phyloP scores from a whole-genome alignment of 352 stramenopile species.

The Pythium dissotocum region DNA sequence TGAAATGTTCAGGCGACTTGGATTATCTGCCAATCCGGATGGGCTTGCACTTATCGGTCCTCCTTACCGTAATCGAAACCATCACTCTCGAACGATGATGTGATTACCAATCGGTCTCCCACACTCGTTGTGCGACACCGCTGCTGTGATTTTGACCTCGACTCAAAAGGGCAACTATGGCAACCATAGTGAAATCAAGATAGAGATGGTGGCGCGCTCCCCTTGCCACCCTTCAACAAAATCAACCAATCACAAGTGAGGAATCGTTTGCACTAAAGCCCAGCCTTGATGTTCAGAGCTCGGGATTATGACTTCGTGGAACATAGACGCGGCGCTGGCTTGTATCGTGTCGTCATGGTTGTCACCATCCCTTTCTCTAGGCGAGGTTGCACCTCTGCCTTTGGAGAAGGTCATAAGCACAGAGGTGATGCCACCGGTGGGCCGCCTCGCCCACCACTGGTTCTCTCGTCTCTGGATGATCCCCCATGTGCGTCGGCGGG shows the following conservation, averaged over 20 bases:
- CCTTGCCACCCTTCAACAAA: not conserved
- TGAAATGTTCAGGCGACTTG: not conserved
- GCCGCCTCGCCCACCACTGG: not conserved
- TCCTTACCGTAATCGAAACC: not conserved
- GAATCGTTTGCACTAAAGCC: not conserved
- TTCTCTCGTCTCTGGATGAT: not conserved
- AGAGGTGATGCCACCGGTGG: not conserved
- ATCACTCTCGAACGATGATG: not conserved
- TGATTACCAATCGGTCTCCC: not conserved
- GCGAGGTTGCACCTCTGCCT: not conserved
- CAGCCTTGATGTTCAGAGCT: not conserved
- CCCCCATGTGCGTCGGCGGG: not conserved
- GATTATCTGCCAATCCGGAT: not conserved
- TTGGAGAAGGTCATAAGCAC: not conserved
- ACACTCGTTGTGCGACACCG: not conserved
- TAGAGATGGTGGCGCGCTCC: not conserved
- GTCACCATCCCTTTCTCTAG: not conserved
- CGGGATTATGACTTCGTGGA: not conserved
- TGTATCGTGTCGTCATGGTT: slow-evolving; percentile 6
- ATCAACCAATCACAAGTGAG: not conserved
- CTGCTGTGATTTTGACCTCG: not conserved
- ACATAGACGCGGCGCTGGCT: not conserved
- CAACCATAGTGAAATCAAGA: not conserved
- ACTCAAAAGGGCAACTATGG: not conserved
- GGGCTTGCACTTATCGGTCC: not conserved